These are phyloP conservation scores for Fusarium udum DNA, from an alignment of 2,329 filamentous ascomycete genomes.

Conservation along the genomic window DNA sequence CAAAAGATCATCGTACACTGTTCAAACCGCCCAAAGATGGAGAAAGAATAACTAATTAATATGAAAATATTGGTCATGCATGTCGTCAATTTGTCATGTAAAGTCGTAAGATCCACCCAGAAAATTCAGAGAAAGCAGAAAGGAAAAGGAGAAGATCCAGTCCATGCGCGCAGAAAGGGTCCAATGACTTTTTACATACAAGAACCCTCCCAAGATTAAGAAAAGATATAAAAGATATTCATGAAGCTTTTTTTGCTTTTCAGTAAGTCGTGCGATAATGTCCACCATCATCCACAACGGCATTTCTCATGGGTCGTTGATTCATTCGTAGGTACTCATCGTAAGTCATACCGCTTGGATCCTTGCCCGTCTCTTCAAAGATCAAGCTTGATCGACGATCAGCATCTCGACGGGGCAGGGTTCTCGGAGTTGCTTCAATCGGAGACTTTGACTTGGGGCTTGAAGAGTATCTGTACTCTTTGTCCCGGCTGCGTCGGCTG, in stretches of 20 bases:
- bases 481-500: conserved; percentile 37
- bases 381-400: conserved; percentile 32
- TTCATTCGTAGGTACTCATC: conserved; percentile 37
- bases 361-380: conserved; percentile 23
- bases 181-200: conserved; percentile 4
- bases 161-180: background rate
- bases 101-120: background rate
- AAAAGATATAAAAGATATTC: background rate
- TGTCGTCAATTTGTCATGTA: conserved; percentile 27
- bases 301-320: conserved; percentile 27
- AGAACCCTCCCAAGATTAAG: background rate
- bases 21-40: background rate
- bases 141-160: background rate
- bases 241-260: conserved; percentile 1
- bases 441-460: conserved; percentile 30
- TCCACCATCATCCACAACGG: conserved; percentile 28
- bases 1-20: conserved; percentile 1
- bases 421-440: conserved; percentile 31
- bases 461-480: conserved; percentile 45
- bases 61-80: background rate
- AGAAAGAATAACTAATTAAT: background rate
- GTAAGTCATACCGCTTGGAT: conserved; percentile 32
- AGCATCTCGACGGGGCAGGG: conserved; percentile 11
- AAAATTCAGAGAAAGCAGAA: background rate
- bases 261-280: conserved; percentile 27